Evolutionary conservation across 345 rosid species (phyloP), one percentile per base, ranked within the genome.

Genomic region (Eutrema japonicum): DNA sequence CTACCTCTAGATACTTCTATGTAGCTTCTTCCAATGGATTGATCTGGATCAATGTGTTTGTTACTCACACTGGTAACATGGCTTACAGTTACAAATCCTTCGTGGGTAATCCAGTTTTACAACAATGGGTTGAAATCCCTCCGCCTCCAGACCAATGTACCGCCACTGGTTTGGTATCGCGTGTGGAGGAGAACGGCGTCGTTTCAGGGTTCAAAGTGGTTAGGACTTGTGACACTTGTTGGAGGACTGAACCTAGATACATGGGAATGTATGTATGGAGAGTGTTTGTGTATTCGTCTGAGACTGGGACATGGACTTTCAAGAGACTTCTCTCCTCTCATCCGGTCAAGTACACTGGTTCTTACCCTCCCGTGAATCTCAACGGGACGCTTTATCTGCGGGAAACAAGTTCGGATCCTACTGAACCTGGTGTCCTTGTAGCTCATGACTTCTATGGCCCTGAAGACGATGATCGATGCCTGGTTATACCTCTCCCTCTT

Each of bases 121-220:
- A 45, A 46, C 27, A 69, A 46, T 69, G 73, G 65, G 73, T 68
- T 27, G 14, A 45, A 56, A 56, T 69, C 36, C 46, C 73, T 69
- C 37, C 54, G 1, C 22, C 53, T 42, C 72, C 72, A n/a, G 12
- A 68, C 0, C 54, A 27, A 26, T 37, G 60, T 41, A 7, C 0
- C 2, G 10, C 48, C 10, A 56, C 27, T 22, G 73, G 64, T 8
- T 4, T 56, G 64, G 55, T 56, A 7, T 56, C 65, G 4, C 37
- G 56, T 5, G 65, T 69, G 33, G 56, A 56, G 4, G 16, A 64
- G 18, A 14, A 70, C 29, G 65, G 63, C 14, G 12, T 30, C 0
- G 52, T 68, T 42, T 30, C 29, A 33, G 51, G 73, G 37, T 70
- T 70, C 56, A 69, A 69, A 56, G 36, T 69, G 73, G 41, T 67